phyloP scores from a whole-genome alignment of 352 stramenopile genomes.

The Phytophthora podocarpi region DNA sequence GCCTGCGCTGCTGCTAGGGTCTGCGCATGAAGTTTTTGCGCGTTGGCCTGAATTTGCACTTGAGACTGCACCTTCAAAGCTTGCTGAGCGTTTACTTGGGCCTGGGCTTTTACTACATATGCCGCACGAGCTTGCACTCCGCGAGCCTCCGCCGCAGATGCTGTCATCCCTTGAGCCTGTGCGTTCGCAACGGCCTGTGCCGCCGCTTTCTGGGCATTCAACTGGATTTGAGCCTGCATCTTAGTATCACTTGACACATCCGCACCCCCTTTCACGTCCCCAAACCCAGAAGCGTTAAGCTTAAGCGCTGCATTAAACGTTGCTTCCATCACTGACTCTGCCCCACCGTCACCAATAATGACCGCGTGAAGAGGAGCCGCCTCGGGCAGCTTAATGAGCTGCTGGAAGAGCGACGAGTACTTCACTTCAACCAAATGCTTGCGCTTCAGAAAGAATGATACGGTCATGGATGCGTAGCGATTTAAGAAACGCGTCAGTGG shows the following conservation, averaged over 20 bases:
- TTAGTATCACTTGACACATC: constrained; percentile 72
- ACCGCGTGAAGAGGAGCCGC: constrained; percentile 87
- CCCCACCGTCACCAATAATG: constrained; percentile 87
- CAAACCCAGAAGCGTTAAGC: constrained; percentile 42
- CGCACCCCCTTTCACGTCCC: constrained; percentile 34
- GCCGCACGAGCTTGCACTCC: constrained; percentile 84
- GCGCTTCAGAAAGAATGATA: constrained; percentile 90
- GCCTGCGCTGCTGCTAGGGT: constrained; percentile 83
- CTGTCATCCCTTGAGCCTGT: constrained; percentile 79
- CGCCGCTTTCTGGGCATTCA: constrained; percentile 85
- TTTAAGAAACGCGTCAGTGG: constrained; percentile 95
- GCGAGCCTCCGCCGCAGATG: constrained; percentile 69
- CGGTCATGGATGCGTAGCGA: constrained; percentile 83
- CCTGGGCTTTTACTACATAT: constrained; percentile 85
- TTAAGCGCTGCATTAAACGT: constrained; percentile 90
- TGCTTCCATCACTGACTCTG: constrained; percentile 90
- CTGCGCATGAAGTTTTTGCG: constrained; percentile 88
- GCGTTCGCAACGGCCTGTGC: constrained; percentile 78
- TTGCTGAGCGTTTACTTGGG: constrained; percentile 85
- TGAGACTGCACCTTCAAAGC: constrained; percentile 86
- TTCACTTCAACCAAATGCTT: constrained; percentile 83
- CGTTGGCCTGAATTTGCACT: constrained; percentile 90
- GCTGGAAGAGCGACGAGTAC: constrained; percentile 95
- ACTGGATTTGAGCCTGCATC: constrained; percentile 85
- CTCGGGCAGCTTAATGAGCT: constrained; percentile 93